Evolutionary conservation across 1,284 basidiomycete genomes (phyloP), one percentile per base, ranked within the genome.

Genomic region (Tilletia walkeri): DNA sequence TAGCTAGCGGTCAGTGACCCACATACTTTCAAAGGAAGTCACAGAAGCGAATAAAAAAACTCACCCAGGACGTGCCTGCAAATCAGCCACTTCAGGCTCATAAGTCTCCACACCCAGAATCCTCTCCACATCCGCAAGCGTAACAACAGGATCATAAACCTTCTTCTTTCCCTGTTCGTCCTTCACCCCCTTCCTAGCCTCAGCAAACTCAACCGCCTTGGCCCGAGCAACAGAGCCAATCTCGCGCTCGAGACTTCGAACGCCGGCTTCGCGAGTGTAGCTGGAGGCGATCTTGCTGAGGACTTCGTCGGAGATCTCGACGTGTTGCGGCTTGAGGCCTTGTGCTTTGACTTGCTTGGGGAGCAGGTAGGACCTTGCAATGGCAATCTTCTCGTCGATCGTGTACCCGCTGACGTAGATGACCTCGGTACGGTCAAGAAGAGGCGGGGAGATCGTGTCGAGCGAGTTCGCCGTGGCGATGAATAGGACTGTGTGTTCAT

Each of bases 211-310:
- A 45, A 83, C 82, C 9, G 82, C 81, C 69, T 83, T 83, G 74
- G 88, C 90, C 24, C 95, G 86, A 45, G 92, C 91, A 20, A 97
- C 89, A 20, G 90, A 89, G 9, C 92, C 93, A 63, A 97, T 90
- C 12, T 92, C 89, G 4, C 95, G 88, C 81, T 97, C 94, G 12
- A 97, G 87, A 38, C 89, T 90, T 39, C 94, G 88, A n/a, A 97
- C 94, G 39, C 95, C 94, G 0, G 94, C 94, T 84, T 96, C 92
- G 10, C 90, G 87, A 0, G 93, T 94, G 80, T 94, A 94, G 36
- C 88, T 86, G 14, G 89, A 91, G 41, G 90, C 90, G 67, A 94
- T 87, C 68, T 88, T 87, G 72, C 90, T 84, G 47, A 95, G 82
- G 0, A 90, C 89, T 2, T 88, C 87, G 70, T 94, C 91, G 0